Conservation (phyloP, 305 asterid species). For the Fraxinus latifolia region DNA sequence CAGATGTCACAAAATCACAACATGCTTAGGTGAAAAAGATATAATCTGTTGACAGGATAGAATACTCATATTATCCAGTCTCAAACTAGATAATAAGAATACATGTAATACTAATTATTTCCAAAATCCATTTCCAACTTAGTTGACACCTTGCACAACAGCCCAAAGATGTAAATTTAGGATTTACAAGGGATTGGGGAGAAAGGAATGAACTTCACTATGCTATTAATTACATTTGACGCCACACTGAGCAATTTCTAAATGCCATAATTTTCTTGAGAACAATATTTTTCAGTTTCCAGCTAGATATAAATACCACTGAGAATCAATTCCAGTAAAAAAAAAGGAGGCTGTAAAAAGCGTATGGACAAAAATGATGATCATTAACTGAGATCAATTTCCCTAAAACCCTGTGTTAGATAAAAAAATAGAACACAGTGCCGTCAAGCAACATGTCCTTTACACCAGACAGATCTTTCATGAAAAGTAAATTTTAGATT, state of each 20-base stretch:
- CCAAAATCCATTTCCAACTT: constrained; percentile 11
- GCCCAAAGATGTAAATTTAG: background rate
- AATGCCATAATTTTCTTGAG: constrained; percentile 11
- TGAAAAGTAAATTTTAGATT: background rate
- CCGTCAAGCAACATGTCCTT: background rate
- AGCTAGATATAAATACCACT: constrained; percentile 13
- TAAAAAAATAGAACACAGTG: background rate
- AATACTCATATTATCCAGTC: constrained; percentile 22
- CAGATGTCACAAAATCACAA: background rate
- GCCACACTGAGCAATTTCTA: constrained; percentile 9
- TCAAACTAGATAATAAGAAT: constrained; percentile 5
- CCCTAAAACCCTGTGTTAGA: background rate
- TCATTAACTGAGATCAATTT: constrained; percentile 4
- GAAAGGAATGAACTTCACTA: background rate
- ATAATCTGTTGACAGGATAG: background rate
- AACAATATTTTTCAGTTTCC: constrained; percentile 4
- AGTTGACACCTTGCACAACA: background rate
- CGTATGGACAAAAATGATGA: background rate
- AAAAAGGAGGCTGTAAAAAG: background rate
- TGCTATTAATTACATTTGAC: background rate
- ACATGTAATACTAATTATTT: background rate
- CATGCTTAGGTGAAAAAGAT: background rate
- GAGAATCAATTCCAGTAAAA: background rate
- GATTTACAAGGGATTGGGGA: background rate
- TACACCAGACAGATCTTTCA: background rate